Conservation (phyloP, 176 grass and related monocot species). For the Carex littledalei region DNA sequence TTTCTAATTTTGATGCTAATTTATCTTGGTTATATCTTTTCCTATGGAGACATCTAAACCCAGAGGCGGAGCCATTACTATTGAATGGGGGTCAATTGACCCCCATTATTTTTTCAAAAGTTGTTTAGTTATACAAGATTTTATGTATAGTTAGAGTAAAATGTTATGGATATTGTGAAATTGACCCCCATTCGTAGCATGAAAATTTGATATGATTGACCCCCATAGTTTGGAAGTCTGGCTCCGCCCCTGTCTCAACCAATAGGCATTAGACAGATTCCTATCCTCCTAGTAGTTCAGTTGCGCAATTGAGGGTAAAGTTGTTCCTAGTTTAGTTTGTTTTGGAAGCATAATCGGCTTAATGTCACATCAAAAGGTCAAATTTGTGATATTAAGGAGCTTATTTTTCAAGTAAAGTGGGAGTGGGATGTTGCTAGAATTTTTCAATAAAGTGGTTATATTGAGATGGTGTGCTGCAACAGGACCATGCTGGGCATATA, state of each 20-base stretch:
- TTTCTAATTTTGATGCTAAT: neutral
- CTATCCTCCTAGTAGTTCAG: neutral
- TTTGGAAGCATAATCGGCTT: neutral
- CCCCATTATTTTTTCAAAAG: no score
- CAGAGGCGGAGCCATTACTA: neutral
- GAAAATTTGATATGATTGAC: no score
- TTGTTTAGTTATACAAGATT: no score
- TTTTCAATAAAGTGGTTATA: neutral
- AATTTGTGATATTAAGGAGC: neutral
- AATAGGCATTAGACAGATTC: neutral
- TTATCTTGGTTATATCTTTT: neutral
- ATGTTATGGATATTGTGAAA: no score
- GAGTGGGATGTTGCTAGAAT: neutral
- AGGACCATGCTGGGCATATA: constrained; percentile 99
- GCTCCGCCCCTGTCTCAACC: no score
- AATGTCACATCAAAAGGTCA: neutral
- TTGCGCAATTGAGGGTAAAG: neutral
- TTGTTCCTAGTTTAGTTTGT: neutral
- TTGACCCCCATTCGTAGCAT: no score
- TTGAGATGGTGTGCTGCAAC: constrained; percentile 45
- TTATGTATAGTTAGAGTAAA: no score
- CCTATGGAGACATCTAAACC: neutral
- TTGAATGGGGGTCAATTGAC: no score
- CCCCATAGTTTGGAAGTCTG: no score
- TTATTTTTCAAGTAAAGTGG: neutral